Evolutionary conservation across 306 rosid genomes (phyloP), one percentile per base, ranked within the genome.

Genomic region (Canavalia ensiformis): DNA sequence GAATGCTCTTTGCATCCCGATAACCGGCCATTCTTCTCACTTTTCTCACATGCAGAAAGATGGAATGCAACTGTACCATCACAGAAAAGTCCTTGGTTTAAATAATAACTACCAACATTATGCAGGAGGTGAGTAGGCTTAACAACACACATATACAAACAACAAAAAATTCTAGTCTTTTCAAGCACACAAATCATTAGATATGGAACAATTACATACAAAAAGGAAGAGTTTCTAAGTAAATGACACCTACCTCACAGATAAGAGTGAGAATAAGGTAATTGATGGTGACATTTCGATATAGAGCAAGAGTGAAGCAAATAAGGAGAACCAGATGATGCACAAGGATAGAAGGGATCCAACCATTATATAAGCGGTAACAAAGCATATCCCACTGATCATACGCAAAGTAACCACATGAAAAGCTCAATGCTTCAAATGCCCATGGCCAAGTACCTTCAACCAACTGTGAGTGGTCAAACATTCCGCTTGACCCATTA

Each of bases 361-460:
- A 88, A 52, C 97, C 97, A 77, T 39, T 90, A 78, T 95, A 93
- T 7, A 93, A 82, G 74, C 88, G 83, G 68, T 85, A 81, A 25
- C 25, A 89, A 81, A 95, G 92, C 99, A 95, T 95, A 85, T 93
- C 98, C 93, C 90, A 93, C 85, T 95, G 99, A 82, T 92, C 99
- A 81, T 93, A 93, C 34, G 99, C 99, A 87, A 95, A 95, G 88
- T 95, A 95, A 78, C 98, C 99, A 67, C 97, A 90, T n/a, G 98
- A 95, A 87, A 95, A 89, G 86, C 97, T 90, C 90, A 95, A 55
- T 52, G 98, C 93, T 41, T 89, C 87, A 87, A 88, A 88, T 8
- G 94, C 97, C 98, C 99, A 87, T 4, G 94, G 90, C 98, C 98
- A 93, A 64, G 94, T 88, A 18, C 87, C 89, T 37, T 88, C 91